Conservation (phyloP, 176 grass and related monocot species). For the Elaeis guineensis region DNA sequence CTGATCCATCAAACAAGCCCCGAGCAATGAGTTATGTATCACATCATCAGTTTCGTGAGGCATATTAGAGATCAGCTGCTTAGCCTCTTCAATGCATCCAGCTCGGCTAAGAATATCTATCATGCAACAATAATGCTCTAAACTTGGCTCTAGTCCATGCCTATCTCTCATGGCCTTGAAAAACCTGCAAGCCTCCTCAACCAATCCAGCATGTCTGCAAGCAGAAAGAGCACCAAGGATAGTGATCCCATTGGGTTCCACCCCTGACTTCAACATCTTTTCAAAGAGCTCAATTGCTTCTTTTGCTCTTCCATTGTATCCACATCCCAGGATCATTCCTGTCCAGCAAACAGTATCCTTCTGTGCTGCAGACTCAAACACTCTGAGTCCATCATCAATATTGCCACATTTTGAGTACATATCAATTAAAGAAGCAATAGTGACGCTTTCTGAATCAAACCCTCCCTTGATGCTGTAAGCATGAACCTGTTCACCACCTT, state of each 20-base stretch:
- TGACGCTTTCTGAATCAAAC: constrained; percentile 23
- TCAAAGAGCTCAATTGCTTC: constrained; percentile 25
- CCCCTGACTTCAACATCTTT: constrained; percentile 26
- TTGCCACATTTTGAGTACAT: constrained; percentile 38
- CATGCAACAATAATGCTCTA: constrained; percentile 37
- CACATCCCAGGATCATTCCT: constrained; percentile 31
- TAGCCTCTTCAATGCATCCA: constrained; percentile 22
- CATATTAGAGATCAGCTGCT: constrained; percentile 24
- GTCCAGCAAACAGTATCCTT: constrained; percentile 31
- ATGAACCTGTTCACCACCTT: constrained; percentile 28
- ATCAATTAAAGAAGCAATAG: constrained; percentile 25
- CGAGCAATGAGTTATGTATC: constrained; percentile 13
- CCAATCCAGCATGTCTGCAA: constrained; percentile 34
- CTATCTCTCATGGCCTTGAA: constrained; percentile 25
- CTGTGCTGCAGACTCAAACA: constrained; percentile 13
- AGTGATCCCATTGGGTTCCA: constrained; percentile 28
- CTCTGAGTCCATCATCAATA: constrained; percentile 19
- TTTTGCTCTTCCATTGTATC: constrained; percentile 21
- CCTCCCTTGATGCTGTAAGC: constrained; percentile 19
- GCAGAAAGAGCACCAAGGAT: constrained; percentile 29
- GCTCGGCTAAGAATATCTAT: constrained; percentile 29
- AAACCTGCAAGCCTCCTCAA: constrained; percentile 19
- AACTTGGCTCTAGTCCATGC: constrained; percentile 11
- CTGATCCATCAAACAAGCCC: constrained; percentile 12
- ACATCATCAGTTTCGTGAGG: constrained; percentile 14